Conservation (phyloP, 345 rosid genomes). For the Ailanthus altissimus region DNA sequence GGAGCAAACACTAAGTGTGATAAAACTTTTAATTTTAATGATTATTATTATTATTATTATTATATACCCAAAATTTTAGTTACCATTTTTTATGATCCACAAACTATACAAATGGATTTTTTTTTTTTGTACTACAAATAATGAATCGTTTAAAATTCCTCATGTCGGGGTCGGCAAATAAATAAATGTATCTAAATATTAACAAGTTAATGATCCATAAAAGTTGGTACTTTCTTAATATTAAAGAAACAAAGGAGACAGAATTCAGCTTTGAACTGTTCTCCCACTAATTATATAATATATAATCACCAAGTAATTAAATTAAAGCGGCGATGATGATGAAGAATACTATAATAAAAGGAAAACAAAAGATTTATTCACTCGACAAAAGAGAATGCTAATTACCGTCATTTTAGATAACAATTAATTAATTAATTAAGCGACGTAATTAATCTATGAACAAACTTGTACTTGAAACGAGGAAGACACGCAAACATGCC, state of each 20-base stretch:
- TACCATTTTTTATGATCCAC: not conserved
- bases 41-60: not conserved
- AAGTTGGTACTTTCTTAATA: constrained; percentile 17
- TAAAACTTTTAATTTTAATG: constrained; percentile 22
- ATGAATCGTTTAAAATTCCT: constrained; percentile 22
- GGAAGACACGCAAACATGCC: not conserved
- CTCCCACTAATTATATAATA: not conserved
- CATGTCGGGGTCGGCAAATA: constrained; percentile 28
- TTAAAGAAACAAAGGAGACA: constrained; percentile 13
- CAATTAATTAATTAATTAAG: constrained; percentile 6
- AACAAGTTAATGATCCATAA: constrained; percentile 35
- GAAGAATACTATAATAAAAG: not conserved
- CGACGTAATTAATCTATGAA: not conserved
- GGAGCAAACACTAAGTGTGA: too few relatives aligned
- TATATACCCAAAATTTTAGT: not conserved
- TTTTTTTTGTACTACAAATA: not conserved
- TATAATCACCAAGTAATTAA: not conserved
- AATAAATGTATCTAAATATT: constrained; percentile 24
- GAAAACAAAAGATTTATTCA: not conserved
- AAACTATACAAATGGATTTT: constrained; percentile 3
- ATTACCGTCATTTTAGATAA: constrained; percentile 4
- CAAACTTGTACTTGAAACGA: constrained; percentile 16
- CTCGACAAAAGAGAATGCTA: not conserved
- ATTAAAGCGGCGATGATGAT: not conserved
- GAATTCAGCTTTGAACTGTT: constrained; percentile 33